These are phyloP conservation scores for Phylloporus gajari DNA, from an alignment of 1,284 basidiomycete species.

Conservation along the genomic window DNA sequence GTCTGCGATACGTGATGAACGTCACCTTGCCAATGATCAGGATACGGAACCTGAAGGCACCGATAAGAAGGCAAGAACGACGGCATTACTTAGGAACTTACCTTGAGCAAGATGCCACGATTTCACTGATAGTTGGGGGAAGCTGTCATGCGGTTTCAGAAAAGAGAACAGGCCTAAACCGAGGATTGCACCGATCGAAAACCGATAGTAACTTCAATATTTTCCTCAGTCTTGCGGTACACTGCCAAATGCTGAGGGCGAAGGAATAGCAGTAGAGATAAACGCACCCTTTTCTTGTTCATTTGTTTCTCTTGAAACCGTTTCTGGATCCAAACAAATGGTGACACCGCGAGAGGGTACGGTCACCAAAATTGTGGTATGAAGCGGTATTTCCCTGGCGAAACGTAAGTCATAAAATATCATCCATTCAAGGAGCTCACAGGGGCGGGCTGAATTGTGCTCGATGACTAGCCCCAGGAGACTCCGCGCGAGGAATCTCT, in stretches of 20 bases:
- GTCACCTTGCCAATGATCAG: no score
- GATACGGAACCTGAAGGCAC: no score
- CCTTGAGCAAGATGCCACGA: no score
- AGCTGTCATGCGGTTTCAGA: no score
- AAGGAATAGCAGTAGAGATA: background rate
- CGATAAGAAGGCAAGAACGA: no score
- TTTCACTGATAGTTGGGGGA: no score
- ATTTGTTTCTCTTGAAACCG: background rate
- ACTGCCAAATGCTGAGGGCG: background rate
- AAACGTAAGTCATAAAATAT: background rate
- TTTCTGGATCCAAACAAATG: constrained; percentile 3
- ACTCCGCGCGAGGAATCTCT: background rate
- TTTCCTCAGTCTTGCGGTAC: constrained; percentile 8
- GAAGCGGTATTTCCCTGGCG: background rate
- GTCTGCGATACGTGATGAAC: no score
- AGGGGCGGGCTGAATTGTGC: constrained; percentile 13
- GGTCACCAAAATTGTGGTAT: background rate
- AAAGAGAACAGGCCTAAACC: no score
- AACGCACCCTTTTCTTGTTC: constrained; percentile 5
- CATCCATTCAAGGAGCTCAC: background rate
- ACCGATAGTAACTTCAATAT: constrained; percentile 8
- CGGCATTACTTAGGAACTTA: no score
- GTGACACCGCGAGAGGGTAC: background rate
- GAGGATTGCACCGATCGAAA: no score
- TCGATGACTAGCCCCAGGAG: background rate